Conservation (phyloP, 2,329 filamentous ascomycete species). For the Torrubiella hemipterigena region DNA sequence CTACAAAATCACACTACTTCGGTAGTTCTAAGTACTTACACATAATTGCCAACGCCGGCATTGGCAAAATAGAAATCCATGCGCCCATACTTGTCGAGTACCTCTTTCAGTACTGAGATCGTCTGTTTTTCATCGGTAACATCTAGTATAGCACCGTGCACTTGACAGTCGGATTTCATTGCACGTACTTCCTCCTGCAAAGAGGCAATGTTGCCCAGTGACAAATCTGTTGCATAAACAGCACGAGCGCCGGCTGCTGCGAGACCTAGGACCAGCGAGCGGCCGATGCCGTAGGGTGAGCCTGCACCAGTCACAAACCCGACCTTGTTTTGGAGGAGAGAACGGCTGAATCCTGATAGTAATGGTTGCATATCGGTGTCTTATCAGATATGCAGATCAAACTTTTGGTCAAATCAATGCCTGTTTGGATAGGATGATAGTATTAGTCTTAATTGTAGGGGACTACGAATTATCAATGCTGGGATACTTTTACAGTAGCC, state of each 20-base stretch:
- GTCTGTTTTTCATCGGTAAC: conserved; percentile 5
- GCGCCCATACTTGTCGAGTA: conserved; percentile 4
- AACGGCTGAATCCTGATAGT: too few relatives aligned
- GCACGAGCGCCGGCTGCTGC: conserved; percentile 9
- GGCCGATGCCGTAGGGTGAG: conserved; percentile 13
- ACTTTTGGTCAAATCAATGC: too few relatives aligned
- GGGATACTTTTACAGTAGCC: too few relatives aligned
- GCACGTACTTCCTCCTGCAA: conserved; percentile 1
- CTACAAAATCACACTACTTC: neutral
- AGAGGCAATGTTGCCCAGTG: conserved; percentile 4
- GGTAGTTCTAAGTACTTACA: conserved; percentile 8
- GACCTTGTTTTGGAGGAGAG: conserved; percentile 10
- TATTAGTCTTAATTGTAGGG: too few relatives aligned
- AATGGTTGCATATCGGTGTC: too few relatives aligned
- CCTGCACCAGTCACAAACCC: conserved; percentile 15
- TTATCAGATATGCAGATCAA: too few relatives aligned
- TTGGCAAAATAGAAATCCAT: conserved; percentile 13
- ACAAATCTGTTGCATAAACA: conserved; percentile 10
- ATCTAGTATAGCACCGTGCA: conserved; percentile 3
- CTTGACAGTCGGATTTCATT: neutral
- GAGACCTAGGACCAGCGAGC: conserved; percentile 11
- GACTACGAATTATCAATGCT: too few relatives aligned
- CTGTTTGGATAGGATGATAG: too few relatives aligned
- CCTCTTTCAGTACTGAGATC: neutral
- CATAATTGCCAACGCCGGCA: conserved; percentile 8